Evolutionary conservation across 768 basidiomycete species (phyloP).

Genomic region (Zangia roseola): DNA sequence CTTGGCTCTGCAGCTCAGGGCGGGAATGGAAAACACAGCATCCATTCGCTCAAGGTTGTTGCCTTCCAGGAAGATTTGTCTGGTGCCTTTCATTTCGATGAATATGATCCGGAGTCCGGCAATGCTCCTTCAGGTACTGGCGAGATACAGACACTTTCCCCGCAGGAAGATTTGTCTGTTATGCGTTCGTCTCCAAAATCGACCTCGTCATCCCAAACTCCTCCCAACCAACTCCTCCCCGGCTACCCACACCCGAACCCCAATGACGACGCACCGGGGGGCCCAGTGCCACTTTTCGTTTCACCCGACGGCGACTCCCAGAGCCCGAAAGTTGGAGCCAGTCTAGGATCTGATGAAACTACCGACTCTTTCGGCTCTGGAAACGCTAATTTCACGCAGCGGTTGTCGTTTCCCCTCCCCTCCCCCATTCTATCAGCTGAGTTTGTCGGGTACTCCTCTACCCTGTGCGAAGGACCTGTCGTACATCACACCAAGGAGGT

Average conservation of each 20-base stretch:
- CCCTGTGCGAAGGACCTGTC: not conserved
- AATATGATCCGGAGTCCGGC: too few relatives aligned
- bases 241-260: not conserved
- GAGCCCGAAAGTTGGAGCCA: not conserved
- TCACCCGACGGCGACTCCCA: not conserved
- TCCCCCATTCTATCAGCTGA: slow-evolving; percentile 8
- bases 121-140: too few relatives aligned
- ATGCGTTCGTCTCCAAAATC: too few relatives aligned
- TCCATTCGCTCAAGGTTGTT: too few relatives aligned
- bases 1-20: too few relatives aligned
- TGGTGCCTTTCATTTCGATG: too few relatives aligned
- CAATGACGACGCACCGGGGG: not conserved
- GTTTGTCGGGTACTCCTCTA: not conserved
- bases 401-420: slow-evolving; percentile 23
- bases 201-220: too few relatives aligned
- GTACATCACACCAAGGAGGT: not conserved
- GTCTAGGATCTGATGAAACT: not conserved
- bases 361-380: not conserved
- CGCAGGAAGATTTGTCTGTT: too few relatives aligned
- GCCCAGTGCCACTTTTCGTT: not conserved
- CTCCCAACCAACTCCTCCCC: too few relatives aligned
- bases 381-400: slow-evolving; percentile 3
- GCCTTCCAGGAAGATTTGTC: too few relatives aligned
- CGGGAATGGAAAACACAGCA: too few relatives aligned
- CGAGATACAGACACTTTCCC: too few relatives aligned